These are phyloP conservation scores for Adansonia digitata DNA, from an alignment of 345 rosid genomes.

Conservation along the genomic window DNA sequence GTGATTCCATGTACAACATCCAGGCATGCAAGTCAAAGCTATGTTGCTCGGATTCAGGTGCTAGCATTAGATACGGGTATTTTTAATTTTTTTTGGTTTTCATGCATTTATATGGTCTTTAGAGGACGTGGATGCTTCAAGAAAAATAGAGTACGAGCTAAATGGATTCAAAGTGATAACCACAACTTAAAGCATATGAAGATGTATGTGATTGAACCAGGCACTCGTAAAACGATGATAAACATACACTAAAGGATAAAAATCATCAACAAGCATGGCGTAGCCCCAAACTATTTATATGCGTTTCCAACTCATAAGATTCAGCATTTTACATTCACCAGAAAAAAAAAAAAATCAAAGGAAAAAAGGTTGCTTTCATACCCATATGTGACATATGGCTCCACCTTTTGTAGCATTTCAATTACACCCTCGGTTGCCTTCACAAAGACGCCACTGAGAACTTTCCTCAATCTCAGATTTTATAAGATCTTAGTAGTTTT, in stretches of 20 bases:
- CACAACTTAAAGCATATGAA: neutral
- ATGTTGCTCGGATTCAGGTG: too few relatives aligned
- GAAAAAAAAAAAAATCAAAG: neutral
- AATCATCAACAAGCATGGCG: neutral
- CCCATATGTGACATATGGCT: constrained; percentile 89
- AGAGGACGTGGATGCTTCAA: too few relatives aligned
- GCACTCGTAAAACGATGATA: neutral
- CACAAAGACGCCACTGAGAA: constrained; percentile 66
- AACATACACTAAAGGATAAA: neutral
- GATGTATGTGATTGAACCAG: neutral
- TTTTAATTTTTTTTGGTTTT: too few relatives aligned
- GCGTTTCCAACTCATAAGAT: neutral
- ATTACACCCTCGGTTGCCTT: constrained; percentile 50
- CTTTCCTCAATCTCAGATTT: constrained; percentile 50
- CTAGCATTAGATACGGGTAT: too few relatives aligned
- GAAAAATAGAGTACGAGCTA: too few relatives aligned
- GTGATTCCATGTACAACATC: too few relatives aligned
- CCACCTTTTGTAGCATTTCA: constrained; percentile 75
- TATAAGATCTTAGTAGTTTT: constrained; percentile 55
- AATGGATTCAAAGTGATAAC: neutral
- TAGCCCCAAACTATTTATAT: neutral
- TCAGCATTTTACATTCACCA: neutral
- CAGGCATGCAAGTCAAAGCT: too few relatives aligned
- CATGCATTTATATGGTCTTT: too few relatives aligned
- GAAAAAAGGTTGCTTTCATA: constrained; percentile 18